Base-by-base conservation (phyloP, 78 protist genomes). In the Dictyostelium firmibasis region DNA sequence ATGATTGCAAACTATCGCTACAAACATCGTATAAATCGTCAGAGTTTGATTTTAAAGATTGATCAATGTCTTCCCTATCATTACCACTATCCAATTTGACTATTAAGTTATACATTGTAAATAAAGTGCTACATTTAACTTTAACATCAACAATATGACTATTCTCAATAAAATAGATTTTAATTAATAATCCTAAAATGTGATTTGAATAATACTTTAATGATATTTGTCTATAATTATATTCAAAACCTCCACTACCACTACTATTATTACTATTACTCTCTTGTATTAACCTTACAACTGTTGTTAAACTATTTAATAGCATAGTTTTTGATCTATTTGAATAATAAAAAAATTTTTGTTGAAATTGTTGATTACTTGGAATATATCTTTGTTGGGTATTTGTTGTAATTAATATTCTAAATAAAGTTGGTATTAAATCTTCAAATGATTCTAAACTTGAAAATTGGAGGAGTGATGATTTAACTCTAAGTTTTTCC, bases 1-100 rank as follows among this genome's bases (percentile, higher is more conserved):
- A 25, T 10, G 57, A 69, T 29, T 69, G 23, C 31, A 29, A 29
- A 69, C 77, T 29, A 29, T 31, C 20, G 14, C 50, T 43, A 14
- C 84, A 78, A 18, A 78, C 10, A 78, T 78, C 84, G 25, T 33
- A 78, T 43, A 78, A 38, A 43, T 78, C 64, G 13, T 43, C 57
- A 10, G 84, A 78, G 4, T 78, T 33, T 43, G 38, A 2, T 81
- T 29, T 69, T 10, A 27, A 27, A 27, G 77, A 69, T 8, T 25
- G 29, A 14, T 6, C 35, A 4, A 50, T 50, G 16, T 50, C 20
- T 16, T 50, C 62, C 6, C 6, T 0, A 50, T 50, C n/a, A 14
- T 69, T 29, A 0, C 20, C 50, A 7, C 0, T 13, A 41, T 53
- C 86, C 9, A 81, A 53, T 81, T 33, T 81, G 1, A n/a, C 60